Conservation (phyloP, 2,329 filamentous ascomycete species). For the Talaromyces albobiverticillius region DNA sequence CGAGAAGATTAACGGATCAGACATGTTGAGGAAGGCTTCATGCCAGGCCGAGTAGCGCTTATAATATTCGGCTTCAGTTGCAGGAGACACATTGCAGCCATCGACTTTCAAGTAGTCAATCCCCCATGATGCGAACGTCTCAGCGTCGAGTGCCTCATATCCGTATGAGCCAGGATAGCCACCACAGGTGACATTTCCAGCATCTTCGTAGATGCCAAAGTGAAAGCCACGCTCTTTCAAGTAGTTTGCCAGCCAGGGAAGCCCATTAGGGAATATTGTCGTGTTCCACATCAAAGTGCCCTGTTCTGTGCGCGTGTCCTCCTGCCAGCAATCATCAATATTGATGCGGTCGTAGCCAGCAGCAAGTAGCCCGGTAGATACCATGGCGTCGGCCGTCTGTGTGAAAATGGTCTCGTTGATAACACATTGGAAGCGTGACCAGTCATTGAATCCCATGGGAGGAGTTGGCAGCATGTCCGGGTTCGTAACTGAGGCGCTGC, state of each 20-base stretch:
- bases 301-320: conserved; percentile 31
- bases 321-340: conserved; percentile 48
- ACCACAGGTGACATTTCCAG: conserved; percentile 45
- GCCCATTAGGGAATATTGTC: conserved; percentile 42
- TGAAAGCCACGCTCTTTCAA: conserved; percentile 40
- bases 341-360: conserved; percentile 42
- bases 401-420: conserved; percentile 50
- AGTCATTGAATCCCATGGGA: conserved; percentile 55
- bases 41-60: conserved; percentile 44
- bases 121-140: conserved; percentile 37
- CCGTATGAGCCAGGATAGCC: conserved; percentile 42
- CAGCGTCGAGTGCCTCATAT: conserved; percentile 42
- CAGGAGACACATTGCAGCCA: conserved; percentile 37
- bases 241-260: conserved; percentile 42
- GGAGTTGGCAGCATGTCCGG: conserved; percentile 34
- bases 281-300: conserved; percentile 43
- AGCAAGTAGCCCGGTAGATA: conserved; percentile 38
- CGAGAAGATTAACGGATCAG: conserved; percentile 43
- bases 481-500: conserved; percentile 20
- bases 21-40: conserved; percentile 33
- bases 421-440: conserved; percentile 48
- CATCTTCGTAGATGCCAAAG: conserved; percentile 48
- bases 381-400: conserved; percentile 47
- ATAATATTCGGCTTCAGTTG: conserved; percentile 25
- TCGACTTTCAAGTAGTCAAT: conserved; percentile 52